Base-by-base conservation (phyloP, 345 rosid species). In the Gossypium mustelinum region DNA sequence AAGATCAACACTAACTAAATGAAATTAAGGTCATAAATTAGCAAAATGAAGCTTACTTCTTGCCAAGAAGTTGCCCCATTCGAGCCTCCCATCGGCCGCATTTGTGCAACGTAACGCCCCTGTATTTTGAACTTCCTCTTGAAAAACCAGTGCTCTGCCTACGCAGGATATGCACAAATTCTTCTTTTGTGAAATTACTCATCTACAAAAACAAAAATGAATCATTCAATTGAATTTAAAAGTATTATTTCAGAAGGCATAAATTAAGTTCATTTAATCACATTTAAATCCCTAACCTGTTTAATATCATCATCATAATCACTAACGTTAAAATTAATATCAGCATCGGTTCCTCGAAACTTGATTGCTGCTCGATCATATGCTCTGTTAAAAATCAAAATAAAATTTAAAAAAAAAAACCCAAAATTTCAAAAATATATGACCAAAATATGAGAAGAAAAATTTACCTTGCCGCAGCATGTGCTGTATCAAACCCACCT, bases 401-500 rank as follows among this genome's bases (percentile, higher is more conserved):
- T 20, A 39, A 20, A 20, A 20, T 20, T 20, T 20, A 0, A 20
- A 20, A 0, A 0, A 34, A 47, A 17, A 47, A 7, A 25, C 47
- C 13, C 48, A 72, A 41, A 68, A 5, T 13, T 72, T 51, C 48
- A 43, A 61, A n/a, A 29, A 13, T 11, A 34, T 34, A 34, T 51
- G 6, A 4, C 20, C 69, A 25, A 24, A 68, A 67, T 17, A 34
- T 12, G 2, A 48, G 11, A 45, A 57, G 29, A 22, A 57, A 58
- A 60, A 0, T 24, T 64, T 77, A 94, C 98, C 98, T 88, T 41
- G 98, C 98, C 1, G 97, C 98, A 75, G 87, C 78, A 81, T 87
- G 93, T 7, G 97, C 98, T 47, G 98, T 88, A 70, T 94, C 97
- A 78, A 94, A 94, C 60, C 98, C 98, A 12, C 98, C 98, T 93